phyloP scores from a whole-genome alignment of 192 early-diverging fungal genomes.

The Coemansia sp. region DNA sequence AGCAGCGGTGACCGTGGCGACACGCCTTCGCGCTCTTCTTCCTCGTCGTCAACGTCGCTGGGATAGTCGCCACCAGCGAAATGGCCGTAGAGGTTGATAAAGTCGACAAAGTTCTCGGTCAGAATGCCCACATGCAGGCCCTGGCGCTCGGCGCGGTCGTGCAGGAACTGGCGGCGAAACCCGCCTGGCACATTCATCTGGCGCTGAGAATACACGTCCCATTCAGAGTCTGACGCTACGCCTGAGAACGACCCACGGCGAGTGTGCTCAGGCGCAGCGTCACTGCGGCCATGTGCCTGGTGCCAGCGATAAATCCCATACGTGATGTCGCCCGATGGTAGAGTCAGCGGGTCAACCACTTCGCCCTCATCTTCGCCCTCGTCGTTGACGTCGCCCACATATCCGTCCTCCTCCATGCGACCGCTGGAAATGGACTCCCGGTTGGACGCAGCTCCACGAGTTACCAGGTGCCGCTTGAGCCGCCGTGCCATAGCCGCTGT shows the following conservation, averaged over 20 bases:
- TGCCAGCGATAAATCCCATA: constrained; percentile 89
- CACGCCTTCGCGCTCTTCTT: constrained; percentile 35
- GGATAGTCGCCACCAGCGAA: constrained; percentile 92
- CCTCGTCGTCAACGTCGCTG: constrained; percentile 71
- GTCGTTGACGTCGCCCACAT: constrained; percentile 16
- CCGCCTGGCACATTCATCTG: constrained; percentile 76
- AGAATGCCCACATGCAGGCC: constrained; percentile 66
- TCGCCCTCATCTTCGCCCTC: constrained; percentile 15
- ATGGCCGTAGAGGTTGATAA: constrained; percentile 87
- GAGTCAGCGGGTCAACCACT: constrained; percentile 53
- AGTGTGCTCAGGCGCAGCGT: constrained; percentile 28
- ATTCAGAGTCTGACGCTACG: constrained; percentile 58
- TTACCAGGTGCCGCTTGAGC: constrained; percentile 70
- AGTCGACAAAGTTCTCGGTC: constrained; percentile 93
- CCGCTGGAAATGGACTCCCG: constrained; percentile 49
- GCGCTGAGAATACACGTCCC: constrained; percentile 53
- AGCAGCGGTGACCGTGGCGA: constrained; percentile 17
- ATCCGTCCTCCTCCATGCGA: constrained; percentile 17
- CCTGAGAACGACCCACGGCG: constrained; percentile 29
- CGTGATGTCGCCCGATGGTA: constrained; percentile 77
- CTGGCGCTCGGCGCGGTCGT: constrained; percentile 64
- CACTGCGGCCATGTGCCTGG: constrained; percentile 52
- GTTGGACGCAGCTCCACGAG: constrained; percentile 32
- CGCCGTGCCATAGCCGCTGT: constrained; percentile 60
- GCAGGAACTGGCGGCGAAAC: constrained; percentile 85